Evolutionary conservation across 139 green algal genomes (phyloP).

Genomic region (Chlamydomonas sp.): DNA sequence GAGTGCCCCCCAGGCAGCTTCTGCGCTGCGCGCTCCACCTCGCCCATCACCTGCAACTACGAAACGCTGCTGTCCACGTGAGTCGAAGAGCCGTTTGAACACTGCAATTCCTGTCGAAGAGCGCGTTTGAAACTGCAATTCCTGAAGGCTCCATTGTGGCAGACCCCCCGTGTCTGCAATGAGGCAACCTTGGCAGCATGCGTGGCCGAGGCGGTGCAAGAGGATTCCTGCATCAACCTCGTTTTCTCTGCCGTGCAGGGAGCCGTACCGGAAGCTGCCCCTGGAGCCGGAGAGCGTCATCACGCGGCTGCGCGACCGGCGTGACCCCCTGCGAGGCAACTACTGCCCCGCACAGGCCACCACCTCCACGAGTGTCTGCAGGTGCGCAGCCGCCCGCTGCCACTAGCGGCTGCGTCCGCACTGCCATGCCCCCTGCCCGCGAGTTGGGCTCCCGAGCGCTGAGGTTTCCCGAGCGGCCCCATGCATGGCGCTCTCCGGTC

Average conservation of each 20-base stretch:
- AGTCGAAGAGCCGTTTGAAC: background rate
- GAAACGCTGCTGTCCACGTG: constrained; percentile 28
- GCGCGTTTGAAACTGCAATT: background rate
- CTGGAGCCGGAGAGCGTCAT: constrained; percentile 39
- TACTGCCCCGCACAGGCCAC: constrained; percentile 40
- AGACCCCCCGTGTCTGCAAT: background rate
- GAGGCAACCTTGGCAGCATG: background rate
- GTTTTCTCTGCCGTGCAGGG: no score
- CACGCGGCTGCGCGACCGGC: constrained; percentile 26
- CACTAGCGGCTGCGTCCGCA: no score
- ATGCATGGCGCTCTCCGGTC: no score
- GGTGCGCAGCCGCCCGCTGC: background rate
- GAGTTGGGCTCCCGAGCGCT: no score
- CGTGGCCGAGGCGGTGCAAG: background rate
- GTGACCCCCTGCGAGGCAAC: constrained; percentile 52
- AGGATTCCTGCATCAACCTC: background rate
- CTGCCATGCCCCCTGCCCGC: no score
- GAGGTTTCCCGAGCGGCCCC: no score
- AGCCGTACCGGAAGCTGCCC: constrained; percentile 2
- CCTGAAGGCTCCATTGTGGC: background rate
- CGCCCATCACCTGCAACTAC: constrained; percentile 47
- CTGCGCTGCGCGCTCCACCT: constrained; percentile 32
- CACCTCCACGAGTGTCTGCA: constrained; percentile 35
- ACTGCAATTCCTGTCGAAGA: background rate
- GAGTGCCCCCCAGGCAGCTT: constrained; percentile 48